Percentiles rank a stretch among this genome's conserved stretches.
phyloP scores from a whole-genome alignment of 768 basidiomycete genomes.

The Arthromyces matolae region DNA sequence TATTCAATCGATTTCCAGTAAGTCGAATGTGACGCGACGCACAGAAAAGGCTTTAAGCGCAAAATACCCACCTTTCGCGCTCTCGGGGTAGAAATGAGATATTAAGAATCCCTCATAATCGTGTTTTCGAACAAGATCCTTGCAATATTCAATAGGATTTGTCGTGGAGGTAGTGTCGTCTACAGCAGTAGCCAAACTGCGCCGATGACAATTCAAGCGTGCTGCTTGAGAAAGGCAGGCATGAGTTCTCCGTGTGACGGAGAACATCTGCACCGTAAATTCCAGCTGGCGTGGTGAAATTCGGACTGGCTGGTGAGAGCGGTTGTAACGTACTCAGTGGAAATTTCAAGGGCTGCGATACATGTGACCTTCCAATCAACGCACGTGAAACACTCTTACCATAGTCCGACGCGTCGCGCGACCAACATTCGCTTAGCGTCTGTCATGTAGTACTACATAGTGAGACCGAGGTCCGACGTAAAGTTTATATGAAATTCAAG shows the following conservation, averaged over 20 bases:
- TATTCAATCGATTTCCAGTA: constrained; percentile 1
- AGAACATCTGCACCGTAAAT: background rate
- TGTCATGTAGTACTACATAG: too few relatives aligned
- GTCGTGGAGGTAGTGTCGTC: constrained; percentile 12
- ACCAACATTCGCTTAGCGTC: too few relatives aligned
- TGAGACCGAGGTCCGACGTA: too few relatives aligned
- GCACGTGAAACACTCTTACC: background rate
- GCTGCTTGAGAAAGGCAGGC: too few relatives aligned
- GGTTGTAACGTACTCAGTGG: background rate
- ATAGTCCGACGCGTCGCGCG: too few relatives aligned
- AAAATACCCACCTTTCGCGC: constrained; percentile 63
- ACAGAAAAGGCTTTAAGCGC: constrained; percentile 84
- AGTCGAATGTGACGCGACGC: constrained; percentile 30
- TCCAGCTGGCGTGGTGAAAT: too few relatives aligned
- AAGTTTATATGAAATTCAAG: too few relatives aligned
- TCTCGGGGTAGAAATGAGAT: constrained; percentile 68
- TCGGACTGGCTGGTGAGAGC: background rate
- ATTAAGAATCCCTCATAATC: constrained; percentile 80
- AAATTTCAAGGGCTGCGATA: background rate
- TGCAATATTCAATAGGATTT: constrained; percentile 63
- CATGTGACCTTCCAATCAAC: background rate
- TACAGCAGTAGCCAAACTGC: constrained; percentile 9
- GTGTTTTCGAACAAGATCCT: constrained; percentile 64
- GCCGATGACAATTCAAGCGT: background rate
- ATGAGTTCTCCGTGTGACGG: too few relatives aligned